Base-by-base conservation (phyloP, 2,329 filamentous ascomycete genomes). In the Fusarium setosum region DNA sequence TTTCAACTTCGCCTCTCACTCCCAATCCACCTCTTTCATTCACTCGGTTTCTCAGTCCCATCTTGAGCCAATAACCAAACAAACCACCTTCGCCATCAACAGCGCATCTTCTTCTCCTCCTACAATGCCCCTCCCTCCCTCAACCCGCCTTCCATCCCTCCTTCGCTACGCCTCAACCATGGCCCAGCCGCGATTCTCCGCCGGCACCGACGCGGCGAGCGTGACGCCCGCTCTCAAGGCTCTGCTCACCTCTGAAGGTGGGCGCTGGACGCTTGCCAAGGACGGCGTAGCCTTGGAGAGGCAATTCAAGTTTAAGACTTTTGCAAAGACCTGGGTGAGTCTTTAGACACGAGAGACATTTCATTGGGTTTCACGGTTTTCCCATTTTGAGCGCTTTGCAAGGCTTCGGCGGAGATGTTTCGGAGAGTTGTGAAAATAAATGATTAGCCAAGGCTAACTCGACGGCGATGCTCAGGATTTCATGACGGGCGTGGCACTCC, bases 401-500 rank as follows among this genome's bases (percentile, higher is more conserved):
- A n/a, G 3, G 45, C 6, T 5, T 15, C 8, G 8, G 24, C 3
- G 12, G 8, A 21, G 10, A 10, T n/a, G 8, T 26, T 12, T 23
- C 8, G 29, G 9, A 26, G 23, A 12, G 38, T 23, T 42, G 34
- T 51, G 45, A 55, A 48, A 37, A 26, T 34, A 21, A 15, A 4
- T n/a, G 12, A 26, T 44, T 2, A n/a, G 7, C 15, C 6, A 34
- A 6, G 24, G 32, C 65, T 70, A 45, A 68, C 24, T 29, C 8
- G 17, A 29, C 15, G 7, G 5, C 26, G 8, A 20, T 9, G n/a
- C 5, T n/a, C 62, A 91, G 89, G 88, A 90, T 65, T 93, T 93
- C 77, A 92, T 93, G 90, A 90, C 89, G n/a, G 83, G 83, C 3
- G 84, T 93, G 13, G 88, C 90, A 11, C 78, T 88, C 29, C 85